Evolutionary conservation across 345 rosid genomes (phyloP).

Genomic region (Eucalyptus regnans): DNA sequence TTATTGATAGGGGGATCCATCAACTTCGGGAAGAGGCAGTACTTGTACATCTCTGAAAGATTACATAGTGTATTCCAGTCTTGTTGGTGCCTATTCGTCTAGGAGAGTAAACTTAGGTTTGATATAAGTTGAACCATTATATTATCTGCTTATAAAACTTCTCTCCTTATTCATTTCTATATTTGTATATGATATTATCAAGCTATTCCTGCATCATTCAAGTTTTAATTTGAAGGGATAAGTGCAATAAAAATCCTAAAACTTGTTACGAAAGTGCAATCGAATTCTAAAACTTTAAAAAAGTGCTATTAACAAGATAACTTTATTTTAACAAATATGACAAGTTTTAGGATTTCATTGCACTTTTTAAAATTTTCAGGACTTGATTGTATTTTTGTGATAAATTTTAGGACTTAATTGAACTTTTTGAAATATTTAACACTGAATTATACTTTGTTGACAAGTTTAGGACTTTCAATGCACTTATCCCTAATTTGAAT

Average conservation of each 20-base stretch:
- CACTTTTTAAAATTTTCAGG: too few relatives aligned
- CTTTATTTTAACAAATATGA: too few relatives aligned
- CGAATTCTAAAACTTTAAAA: fast-evolving
- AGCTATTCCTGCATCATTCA: background rate
- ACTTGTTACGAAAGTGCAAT: too few relatives aligned
- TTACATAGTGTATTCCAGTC: background rate
- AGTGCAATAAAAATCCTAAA: too few relatives aligned
- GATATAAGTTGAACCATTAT: background rate
- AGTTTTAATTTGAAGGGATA: background rate
- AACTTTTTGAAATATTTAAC: too few relatives aligned
- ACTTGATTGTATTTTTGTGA: too few relatives aligned
- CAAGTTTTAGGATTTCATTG: too few relatives aligned
- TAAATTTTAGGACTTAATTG: fast-evolving
- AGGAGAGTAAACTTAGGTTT: background rate
- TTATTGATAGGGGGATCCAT: background rate
- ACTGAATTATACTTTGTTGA: too few relatives aligned
- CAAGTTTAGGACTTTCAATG: too few relatives aligned
- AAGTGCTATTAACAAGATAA: fast-evolving
- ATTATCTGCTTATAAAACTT: background rate
- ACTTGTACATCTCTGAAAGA: background rate
- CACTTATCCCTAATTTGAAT: too few relatives aligned
- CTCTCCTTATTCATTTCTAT: background rate
- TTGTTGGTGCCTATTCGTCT: background rate
- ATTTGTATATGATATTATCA: background rate
- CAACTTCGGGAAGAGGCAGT: background rate